Percentiles rank a stretch among this genome's conserved stretches.
Evolutionary conservation across 1,139 yeast species (phyloP).

Genomic region (Candida mesenterica): DNA sequence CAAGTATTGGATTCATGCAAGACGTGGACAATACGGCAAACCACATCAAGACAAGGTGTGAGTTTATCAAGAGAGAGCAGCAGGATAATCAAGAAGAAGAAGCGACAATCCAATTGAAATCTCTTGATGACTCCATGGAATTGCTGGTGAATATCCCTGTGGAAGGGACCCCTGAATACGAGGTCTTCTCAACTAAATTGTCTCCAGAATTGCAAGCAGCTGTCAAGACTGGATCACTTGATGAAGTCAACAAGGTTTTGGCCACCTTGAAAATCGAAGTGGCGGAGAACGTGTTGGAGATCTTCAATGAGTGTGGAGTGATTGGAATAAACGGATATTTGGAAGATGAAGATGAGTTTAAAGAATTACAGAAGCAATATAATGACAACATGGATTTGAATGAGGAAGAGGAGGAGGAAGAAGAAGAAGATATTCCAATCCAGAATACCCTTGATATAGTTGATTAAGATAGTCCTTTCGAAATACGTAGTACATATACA

Average conservation of each 20-base stretch:
- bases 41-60: conserved; percentile 77
- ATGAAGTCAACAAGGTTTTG: conserved; percentile 79
- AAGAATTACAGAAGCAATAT: conserved; percentile 23
- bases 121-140: conserved; percentile 82
- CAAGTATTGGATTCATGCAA: conserved; percentile 61
- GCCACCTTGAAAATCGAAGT: conserved; percentile 73
- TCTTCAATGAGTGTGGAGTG: conserved; percentile 78
- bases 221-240: conserved; percentile 66
- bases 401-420: conserved; percentile 5
- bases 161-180: conserved; percentile 51
- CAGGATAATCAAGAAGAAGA: conserved; percentile 49
- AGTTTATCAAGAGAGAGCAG: conserved; percentile 51
- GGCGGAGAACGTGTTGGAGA: conserved; percentile 74
- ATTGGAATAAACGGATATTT: conserved; percentile 58
- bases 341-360: conserved; percentile 26
- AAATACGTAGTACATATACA: no score
- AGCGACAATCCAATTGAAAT: conserved; percentile 81
- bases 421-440: conserved; percentile 4
- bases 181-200: conserved; percentile 51
- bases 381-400: conserved; percentile 16
- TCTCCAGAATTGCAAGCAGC: conserved; percentile 73
- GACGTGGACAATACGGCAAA: conserved; percentile 70
- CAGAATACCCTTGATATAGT: conserved; percentile 16
- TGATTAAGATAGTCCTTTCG: conserved; percentile 11
- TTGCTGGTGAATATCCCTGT: conserved; percentile 70